Evolutionary conservation across 805 yeast genomes (phyloP), one percentile per base, ranked within the genome.

Genomic region (Lachancea kluyveri): DNA sequence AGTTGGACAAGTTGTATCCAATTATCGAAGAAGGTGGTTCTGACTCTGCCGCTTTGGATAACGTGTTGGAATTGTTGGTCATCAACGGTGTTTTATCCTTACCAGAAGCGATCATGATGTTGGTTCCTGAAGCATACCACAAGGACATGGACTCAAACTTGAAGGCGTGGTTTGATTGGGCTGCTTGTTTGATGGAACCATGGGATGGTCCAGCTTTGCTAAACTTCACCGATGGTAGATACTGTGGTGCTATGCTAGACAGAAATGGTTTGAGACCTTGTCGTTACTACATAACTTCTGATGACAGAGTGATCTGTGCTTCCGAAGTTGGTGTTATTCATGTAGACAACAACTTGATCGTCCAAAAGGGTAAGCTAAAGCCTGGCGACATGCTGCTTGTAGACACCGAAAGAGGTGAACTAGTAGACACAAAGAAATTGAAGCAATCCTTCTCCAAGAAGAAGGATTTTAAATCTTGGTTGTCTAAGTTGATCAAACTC

Each of bases 201-300:
- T 90, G 98, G 98, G 98, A 90, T 64, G 98, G 98, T 44, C 98
- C 98, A 12, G 97, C 97, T 21, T 67, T 92, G 46, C 84, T 90
- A 67, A 87, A 95, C 18, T 92, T 90, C 60, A 90, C 96, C 21
- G 97, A 90, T 61, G 96, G 95, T 47, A 74, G 97, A 50, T 90
- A 85, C 72, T 86, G 96, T 65, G 98, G 98, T 68, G 98, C 98
- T 30, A 88, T 88, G 60, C 72, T 92, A 45, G 98, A 90, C 65
- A 77, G 98, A 65, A 90, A 92, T 57, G 98, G 98, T 42, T 72
- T 90, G 54, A 81, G 98, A 66, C 98, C 98, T 21, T 92, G 98
- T 68, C 85, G 98, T 57, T 90, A 85, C 69, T 92, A 92, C 61
- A 79, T 92, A 47, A 88, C 96, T 28, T 80, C 79, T 51, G 97